Percentiles rank a stretch among this genome's conserved stretches.
These are phyloP conservation scores for Lumnitzera racemosa DNA, from an alignment of 345 rosid species.

Conservation along the genomic window DNA sequence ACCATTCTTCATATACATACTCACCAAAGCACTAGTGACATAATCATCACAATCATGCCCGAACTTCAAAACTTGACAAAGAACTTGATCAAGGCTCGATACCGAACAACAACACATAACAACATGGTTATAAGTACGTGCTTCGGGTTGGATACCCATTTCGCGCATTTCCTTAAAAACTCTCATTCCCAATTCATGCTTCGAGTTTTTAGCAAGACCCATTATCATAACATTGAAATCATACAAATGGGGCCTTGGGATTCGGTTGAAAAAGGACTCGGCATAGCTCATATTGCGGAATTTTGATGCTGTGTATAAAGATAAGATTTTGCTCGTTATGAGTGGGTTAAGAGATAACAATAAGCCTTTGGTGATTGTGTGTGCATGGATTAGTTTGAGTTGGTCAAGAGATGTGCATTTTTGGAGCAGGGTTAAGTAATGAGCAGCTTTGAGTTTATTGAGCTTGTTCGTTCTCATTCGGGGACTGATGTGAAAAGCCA, in stretches of 20 bases:
- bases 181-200: conserved; percentile 13
- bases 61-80: conserved; percentile 15
- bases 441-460: background rate
- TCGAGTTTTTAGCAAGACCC: conserved; percentile 19
- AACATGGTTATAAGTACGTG: conserved; percentile 18
- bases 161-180: conserved; percentile 15
- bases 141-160: conserved; percentile 14
- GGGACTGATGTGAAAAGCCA: too few relatives aligned
- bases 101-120: conserved; percentile 15
- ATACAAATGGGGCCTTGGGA: conserved; percentile 13
- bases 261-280: conserved; percentile 16
- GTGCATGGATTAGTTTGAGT: conserved; percentile 30
- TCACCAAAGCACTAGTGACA: conserved; percentile 14
- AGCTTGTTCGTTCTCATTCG: too few relatives aligned
- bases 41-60: conserved; percentile 17
- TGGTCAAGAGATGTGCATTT: conserved; percentile 12
- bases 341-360: conserved; percentile 11
- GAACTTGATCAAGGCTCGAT: conserved; percentile 15
- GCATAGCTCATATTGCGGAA: conserved; percentile 16
- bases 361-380: conserved; percentile 13
- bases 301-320: conserved; percentile 16
- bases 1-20: conserved; percentile 17
- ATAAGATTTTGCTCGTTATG: conserved; percentile 20
- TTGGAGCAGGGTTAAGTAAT: conserved; percentile 14
- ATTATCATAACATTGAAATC: conserved; percentile 21